Evolutionary conservation across 805 yeast genomes (phyloP).

Genomic region (Candida tammaniensis): DNA sequence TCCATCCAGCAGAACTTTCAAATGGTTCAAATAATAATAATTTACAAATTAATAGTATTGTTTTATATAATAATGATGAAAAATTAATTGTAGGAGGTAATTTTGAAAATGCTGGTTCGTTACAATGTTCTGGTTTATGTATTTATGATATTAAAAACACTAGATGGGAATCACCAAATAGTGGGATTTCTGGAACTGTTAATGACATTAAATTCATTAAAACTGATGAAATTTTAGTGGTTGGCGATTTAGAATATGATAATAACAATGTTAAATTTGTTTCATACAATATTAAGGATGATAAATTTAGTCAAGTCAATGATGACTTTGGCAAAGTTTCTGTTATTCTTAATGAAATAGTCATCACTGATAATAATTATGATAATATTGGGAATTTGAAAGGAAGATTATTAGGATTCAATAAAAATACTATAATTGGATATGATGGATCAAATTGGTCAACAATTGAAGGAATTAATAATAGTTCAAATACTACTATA

Average conservation of each 20-base stretch:
- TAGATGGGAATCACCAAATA: constrained; percentile 50
- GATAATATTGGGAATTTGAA: constrained; percentile 27
- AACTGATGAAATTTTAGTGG: constrained; percentile 35
- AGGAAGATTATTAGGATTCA: constrained; percentile 38
- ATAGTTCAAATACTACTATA: constrained; percentile 32
- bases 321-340: constrained; percentile 18
- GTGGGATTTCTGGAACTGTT: constrained; percentile 46
- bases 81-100: constrained; percentile 69
- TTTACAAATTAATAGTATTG: constrained; percentile 34
- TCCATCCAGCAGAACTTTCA: constrained; percentile 50
- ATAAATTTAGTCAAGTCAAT: constrained; percentile 20
- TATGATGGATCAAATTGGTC: constrained; percentile 51
- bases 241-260: constrained; percentile 52
- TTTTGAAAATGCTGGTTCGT: constrained; percentile 56
- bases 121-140: constrained; percentile 63
- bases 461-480: constrained; percentile 33
- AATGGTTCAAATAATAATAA: constrained; percentile 30
- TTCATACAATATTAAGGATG: constrained; percentile 50
- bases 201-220: constrained; percentile 49
- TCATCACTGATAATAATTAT: constrained; percentile 5
- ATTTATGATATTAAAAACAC: constrained; percentile 53
- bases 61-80: constrained; percentile 27
- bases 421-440: constrained; percentile 33
- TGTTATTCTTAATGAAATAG: constrained; percentile 19
- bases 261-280: constrained; percentile 41